Percentiles rank a stretch among this genome's conserved stretches.
phyloP scores from a whole-genome alignment of 2,329 filamentous ascomycete species.

The Cladosporium velox region DNA sequence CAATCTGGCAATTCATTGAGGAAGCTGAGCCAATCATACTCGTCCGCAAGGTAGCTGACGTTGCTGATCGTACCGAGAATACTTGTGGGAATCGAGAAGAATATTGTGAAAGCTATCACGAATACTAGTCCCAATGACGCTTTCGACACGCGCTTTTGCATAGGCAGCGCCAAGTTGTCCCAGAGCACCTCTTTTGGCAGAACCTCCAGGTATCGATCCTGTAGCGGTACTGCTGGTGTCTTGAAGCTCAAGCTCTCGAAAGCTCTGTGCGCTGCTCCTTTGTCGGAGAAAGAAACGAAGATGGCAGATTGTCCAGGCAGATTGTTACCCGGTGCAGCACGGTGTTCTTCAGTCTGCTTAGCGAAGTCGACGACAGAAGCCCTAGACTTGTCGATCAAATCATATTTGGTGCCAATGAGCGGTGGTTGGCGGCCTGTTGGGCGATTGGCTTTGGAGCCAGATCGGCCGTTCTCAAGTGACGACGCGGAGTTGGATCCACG shows the following conservation, averaged over 20 bases:
- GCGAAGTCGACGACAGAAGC: conserved; percentile 71
- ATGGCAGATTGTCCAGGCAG: conserved; percentile 67
- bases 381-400: conserved; percentile 86
- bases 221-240: conserved; percentile 36
- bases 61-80: conserved; percentile 39
- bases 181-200: conserved; percentile 51
- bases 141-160: conserved; percentile 32
- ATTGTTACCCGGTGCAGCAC: conserved; percentile 55
- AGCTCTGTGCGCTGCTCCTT: conserved; percentile 80
- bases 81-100: conserved; percentile 40
- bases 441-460: conserved; percentile 37
- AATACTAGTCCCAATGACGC: conserved; percentile 36
- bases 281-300: conserved; percentile 83
- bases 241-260: conserved; percentile 58
- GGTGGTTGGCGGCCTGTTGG: conserved; percentile 71
- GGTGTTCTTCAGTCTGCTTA: conserved; percentile 68
- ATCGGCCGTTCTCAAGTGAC: conserved; percentile 10
- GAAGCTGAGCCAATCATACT: conserved; percentile 34
- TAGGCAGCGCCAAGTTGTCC: conserved; percentile 46
- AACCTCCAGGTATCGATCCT: conserved; percentile 47
- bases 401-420: conserved; percentile 79
- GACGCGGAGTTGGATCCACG: neutral
- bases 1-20: conserved; percentile 35
- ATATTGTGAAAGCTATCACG: conserved; percentile 39
- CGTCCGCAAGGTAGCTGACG: conserved; percentile 35